phyloP scores from a whole-genome alignment of 768 basidiomycete genomes.

The Suillus decipiens region DNA sequence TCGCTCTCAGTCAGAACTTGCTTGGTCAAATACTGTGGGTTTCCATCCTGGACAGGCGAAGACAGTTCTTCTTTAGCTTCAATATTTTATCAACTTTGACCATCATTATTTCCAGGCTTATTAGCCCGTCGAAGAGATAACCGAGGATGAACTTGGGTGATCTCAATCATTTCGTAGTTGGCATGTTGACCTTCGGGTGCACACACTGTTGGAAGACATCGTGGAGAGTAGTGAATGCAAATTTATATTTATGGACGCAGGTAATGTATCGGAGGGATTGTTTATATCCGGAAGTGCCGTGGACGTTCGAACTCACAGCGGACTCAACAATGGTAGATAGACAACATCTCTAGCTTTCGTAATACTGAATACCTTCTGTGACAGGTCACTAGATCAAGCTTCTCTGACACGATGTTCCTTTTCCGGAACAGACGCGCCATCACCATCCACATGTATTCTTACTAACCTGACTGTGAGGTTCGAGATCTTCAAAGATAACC shows the following conservation, averaged over 20 bases:
- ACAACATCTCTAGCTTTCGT: conserved; percentile 19
- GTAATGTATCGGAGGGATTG: conserved; percentile 78
- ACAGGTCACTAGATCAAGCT: conserved; percentile 78
- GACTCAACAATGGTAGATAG: conserved; percentile 74
- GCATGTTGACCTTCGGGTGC: conserved; percentile 88
- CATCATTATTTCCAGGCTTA: conserved; percentile 31
- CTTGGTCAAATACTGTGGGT: background rate
- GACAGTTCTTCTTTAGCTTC: background rate
- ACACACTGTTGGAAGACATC: conserved; percentile 89
- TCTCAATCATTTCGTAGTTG: conserved; percentile 44
- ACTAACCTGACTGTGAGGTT: conserved; percentile 46
- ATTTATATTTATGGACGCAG: conserved; percentile 85
- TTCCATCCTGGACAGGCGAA: background rate
- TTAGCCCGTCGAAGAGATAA: conserved; percentile 71
- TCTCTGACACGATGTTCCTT: conserved; percentile 80
- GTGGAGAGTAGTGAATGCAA: conserved; percentile 85
- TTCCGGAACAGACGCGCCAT: conserved; percentile 74
- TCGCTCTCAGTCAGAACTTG: conserved; percentile 2
- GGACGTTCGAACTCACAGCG: conserved; percentile 76
- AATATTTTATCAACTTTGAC: background rate
- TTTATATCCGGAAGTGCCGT: conserved; percentile 85
- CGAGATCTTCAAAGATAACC: conserved; percentile 90
- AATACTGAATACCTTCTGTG: conserved; percentile 4
- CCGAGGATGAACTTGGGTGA: conserved; percentile 86
- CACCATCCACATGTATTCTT: background rate